Evolutionary conservation across 73 alveolate species (phyloP).

Genomic region (Tetrahymena elliotti): DNA sequence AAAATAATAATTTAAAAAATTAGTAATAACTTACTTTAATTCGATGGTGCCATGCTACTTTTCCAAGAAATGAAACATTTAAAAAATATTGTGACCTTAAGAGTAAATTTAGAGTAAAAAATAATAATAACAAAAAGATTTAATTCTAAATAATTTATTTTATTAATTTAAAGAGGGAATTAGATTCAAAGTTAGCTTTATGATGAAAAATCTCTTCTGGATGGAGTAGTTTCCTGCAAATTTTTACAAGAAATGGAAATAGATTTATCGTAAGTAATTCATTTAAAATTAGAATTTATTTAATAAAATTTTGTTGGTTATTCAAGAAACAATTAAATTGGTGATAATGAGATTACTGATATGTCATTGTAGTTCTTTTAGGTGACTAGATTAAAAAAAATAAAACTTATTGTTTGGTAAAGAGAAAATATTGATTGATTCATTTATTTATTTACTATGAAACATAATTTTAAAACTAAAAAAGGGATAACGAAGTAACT

Average conservation of each 20-base stretch:
- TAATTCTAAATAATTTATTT: background rate
- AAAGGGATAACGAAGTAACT: background rate
- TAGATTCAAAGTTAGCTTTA: background rate
- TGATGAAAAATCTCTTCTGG: background rate
- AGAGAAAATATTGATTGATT: background rate
- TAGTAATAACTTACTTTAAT: background rate
- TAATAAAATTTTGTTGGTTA: background rate
- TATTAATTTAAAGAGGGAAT: background rate
- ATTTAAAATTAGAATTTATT: background rate
- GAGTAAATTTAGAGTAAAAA: background rate
- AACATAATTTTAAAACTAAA: background rate
- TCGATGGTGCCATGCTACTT: background rate
- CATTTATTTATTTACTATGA: background rate
- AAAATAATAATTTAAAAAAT: too few species aligned
- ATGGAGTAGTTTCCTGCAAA: background rate
- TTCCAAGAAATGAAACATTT: background rate
- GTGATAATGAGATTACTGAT: background rate
- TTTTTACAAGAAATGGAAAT: background rate
- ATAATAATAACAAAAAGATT: background rate
- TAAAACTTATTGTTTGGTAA: background rate
- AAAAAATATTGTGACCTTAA: background rate
- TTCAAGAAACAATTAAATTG: background rate
- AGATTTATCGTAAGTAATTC: background rate
- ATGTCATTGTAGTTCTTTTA: background rate
- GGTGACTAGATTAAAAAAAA: background rate